Base-by-base conservation (phyloP, 2,329 filamentous ascomycete genomes). In the Ophiostoma triangulosporum region DNA sequence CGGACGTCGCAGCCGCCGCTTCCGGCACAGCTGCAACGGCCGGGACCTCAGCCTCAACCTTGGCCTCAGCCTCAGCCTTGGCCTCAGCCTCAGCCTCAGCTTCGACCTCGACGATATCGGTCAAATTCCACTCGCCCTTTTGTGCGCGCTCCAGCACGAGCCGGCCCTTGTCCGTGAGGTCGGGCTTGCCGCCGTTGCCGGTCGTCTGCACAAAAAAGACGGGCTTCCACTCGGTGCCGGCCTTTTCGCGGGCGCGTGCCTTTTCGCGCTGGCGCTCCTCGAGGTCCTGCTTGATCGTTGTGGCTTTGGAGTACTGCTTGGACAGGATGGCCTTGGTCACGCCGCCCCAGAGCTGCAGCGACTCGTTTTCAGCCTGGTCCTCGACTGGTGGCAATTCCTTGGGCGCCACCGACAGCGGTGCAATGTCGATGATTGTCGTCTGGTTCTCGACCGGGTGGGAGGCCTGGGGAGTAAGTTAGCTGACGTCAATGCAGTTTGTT, bases 201-300 rank as follows among this genome's bases (percentile, higher is more conserved):
- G 71, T 73, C 52, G 70, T 68, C 62, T 78, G 74, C 60, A 72
- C 81, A 69, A 98, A 98, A 70, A 95, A 98, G 43, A 88, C 76
- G n/a, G 93, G 93, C 60, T 83, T 74, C 82, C 87, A 98, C 32
- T 80, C 77, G 55, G 78, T 76, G 12, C 81, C 78, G 14, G 76
- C 76, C 45, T 76, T 75, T 64, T 91, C 85, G 43, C 93, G 77
- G 64, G 91, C 81, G 24, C 88, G 81, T 1, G 88, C 90, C 69
- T 88, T 91, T 62, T 86, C 79, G 31, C 93, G 77, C 70, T 98
- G 93, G 43, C 76, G 75, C 67, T 98, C 93, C 68, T 98, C 93
- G 11, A 98, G 79, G 62, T 95, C 88, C 56, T 88, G 81, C 72
- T 98, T 98, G 57, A 93, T 72, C 20, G 78, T 80, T 22, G 93